Percentiles rank a stretch among this genome's conserved stretches.
These are phyloP conservation scores for Pythium pectinolyticum DNA, from an alignment of 352 stramenopile genomes.

Conservation along the genomic window DNA sequence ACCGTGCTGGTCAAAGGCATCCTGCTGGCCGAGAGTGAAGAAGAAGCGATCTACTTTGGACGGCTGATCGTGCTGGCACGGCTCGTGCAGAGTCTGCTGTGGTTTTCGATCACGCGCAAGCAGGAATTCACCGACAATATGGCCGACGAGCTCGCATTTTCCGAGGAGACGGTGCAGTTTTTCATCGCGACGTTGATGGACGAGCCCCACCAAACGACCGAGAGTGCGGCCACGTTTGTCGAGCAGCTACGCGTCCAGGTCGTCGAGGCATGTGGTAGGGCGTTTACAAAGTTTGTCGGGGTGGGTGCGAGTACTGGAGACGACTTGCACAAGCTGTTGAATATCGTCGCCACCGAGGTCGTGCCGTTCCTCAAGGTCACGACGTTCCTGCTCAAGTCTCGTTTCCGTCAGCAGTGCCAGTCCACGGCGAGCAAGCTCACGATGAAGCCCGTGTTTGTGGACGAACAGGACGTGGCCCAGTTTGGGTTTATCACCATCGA, in stretches of 20 bases:
- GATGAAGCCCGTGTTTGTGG: conserved; percentile 64
- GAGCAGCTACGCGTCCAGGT: conserved; percentile 24
- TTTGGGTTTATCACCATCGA: conserved; percentile 55
- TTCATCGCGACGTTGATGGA: conserved; percentile 56
- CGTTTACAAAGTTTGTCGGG: neutral
- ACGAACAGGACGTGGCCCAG: conserved; percentile 39
- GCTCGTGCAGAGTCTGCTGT: conserved; percentile 75
- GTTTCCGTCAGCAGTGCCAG: conserved; percentile 17
- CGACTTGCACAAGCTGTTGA: conserved; percentile 56
- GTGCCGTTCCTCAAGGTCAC: conserved; percentile 69
- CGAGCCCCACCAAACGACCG: conserved; percentile 19
- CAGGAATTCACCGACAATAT: conserved; percentile 64
- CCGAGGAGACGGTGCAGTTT: conserved; percentile 50
- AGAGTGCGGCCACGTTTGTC: conserved; percentile 6
- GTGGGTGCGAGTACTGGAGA: neutral
- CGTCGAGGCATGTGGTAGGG: conserved; percentile 19
- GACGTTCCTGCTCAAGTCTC: conserved; percentile 62
- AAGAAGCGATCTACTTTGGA: conserved; percentile 61
- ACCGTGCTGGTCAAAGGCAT: conserved; percentile 74
- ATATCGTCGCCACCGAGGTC: conserved; percentile 75
- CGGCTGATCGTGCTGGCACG: conserved; percentile 69
- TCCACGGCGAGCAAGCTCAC: conserved; percentile 15
- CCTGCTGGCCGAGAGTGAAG: conserved; percentile 51
- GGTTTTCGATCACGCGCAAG: conserved; percentile 63
- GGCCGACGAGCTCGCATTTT: conserved; percentile 52